Evolutionary conservation across 768 basidiomycete species (phyloP), one percentile per base, ranked within the genome.

Genomic region (Phlebiopsis flavidoalba): DNA sequence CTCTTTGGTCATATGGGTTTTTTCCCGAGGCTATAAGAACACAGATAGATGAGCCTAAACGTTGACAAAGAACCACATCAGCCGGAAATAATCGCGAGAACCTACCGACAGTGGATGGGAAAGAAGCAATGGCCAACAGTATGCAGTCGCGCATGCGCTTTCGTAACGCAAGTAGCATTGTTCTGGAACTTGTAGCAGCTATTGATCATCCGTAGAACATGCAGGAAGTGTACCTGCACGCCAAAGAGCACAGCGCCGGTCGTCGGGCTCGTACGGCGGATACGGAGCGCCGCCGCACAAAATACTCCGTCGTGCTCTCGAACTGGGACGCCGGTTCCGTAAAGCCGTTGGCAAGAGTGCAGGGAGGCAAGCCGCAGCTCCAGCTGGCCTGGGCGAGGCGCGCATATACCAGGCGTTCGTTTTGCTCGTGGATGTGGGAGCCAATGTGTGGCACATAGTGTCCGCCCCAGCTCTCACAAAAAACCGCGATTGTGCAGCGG

Each of bases 181-280:
- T 81, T 84, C 62, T 80, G 73, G 62, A 73, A 83, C 49, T 78
- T 68, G 70, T 91, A 89, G 75, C 95, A 96, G 24, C 79, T 75
- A 57, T 88, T 79, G 65, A 88, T 80, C 36, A 95, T 75, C 33
- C 82, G 76, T 69, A 93, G 83, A n/a, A 75, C 95, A 96, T 1
- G 83, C 84, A 0, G 88, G 84, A 8, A n/a, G n/a, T n/a, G 83
- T 80, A 71, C 90, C 92, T 53, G 76, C 65, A 57, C 83, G 76
- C 64, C 95, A 73, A 1, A 84, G 74, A 46, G 75, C 67, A 69
- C 92, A 94, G 66, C 88, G 79, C 6, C 87, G 80, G 17, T 87
- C 86, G 8, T 85, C 66, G 7, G 86, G 82, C 35, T 63, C 61
- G 36, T 57, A 63, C 12, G 60, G 59, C 19, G 67, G 60, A 36